phyloP scores from a whole-genome alignment of 2,329 filamentous ascomycete species.

The Scytalidium lignicola region DNA sequence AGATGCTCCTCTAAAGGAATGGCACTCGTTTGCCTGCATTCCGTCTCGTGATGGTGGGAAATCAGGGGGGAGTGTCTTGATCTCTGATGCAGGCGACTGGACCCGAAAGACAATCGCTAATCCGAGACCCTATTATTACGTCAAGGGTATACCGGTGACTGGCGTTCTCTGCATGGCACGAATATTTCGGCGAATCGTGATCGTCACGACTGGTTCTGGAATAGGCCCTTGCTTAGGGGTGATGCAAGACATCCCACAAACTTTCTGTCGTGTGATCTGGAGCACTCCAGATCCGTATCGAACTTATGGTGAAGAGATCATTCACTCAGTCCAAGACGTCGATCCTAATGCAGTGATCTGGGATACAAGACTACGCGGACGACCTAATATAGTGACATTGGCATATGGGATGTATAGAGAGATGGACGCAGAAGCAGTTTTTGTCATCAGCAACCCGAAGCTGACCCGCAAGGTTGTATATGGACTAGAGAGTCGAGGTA shows the following conservation, averaged over 20 bases:
- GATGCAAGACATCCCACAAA: conserved; percentile 19
- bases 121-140: conserved; percentile 43
- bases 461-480: conserved; percentile 34
- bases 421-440: conserved; percentile 32
- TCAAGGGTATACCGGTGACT: conserved; percentile 42
- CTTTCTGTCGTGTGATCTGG: conserved; percentile 29
- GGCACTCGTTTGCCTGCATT: conserved; percentile 55
- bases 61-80: conserved; percentile 43
- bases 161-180: conserved; percentile 29
- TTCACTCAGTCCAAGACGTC: conserved; percentile 24
- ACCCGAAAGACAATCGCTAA: conserved; percentile 44
- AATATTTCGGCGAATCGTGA: conserved; percentile 28
- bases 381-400: conserved; percentile 29
- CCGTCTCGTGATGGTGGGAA: conserved; percentile 33
- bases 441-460: conserved; percentile 32
- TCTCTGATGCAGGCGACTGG: conserved; percentile 55
- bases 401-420: conserved; percentile 24
- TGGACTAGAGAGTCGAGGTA: conserved; percentile 32
- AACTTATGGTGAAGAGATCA: conserved; percentile 30
- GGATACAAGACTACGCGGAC: conserved; percentile 29
- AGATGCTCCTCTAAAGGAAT: conserved; percentile 46
- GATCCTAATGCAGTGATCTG: conserved; percentile 30
- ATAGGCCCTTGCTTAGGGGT: conserved; percentile 31
- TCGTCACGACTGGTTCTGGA: conserved; percentile 32
- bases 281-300: conserved; percentile 28